phyloP scores from a whole-genome alignment of 176 grass and related monocot species.

The Rhynchospora tenuis region DNA sequence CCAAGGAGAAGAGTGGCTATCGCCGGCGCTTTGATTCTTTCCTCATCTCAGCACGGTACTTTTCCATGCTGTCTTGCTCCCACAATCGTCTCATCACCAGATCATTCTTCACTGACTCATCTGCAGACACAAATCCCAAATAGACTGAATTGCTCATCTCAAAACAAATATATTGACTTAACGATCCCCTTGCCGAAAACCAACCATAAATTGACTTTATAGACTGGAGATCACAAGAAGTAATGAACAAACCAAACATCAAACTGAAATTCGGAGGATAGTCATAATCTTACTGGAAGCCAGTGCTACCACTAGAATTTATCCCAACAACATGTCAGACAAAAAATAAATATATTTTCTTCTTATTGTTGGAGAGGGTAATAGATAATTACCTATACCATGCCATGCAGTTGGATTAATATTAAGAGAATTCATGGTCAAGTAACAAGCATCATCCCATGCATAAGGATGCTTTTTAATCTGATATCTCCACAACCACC shows the following conservation, averaged over 20 bases:
- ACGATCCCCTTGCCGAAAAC: neutral
- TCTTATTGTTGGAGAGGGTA: neutral
- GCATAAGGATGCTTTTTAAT: constrained; percentile 74
- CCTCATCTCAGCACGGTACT: constrained; percentile 45
- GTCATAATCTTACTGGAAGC: neutral
- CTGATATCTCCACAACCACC: constrained; percentile 88
- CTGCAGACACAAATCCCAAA: constrained; percentile 36
- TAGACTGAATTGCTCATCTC: neutral
- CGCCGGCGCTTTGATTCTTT: constrained; percentile 80
- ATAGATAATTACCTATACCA: constrained; percentile 69
- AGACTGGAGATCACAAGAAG: neutral
- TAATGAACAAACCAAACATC: constrained; percentile 5
- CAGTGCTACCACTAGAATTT: neutral
- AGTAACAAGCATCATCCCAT: constrained; percentile 92
- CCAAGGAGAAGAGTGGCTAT: constrained; percentile 15
- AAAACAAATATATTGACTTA: neutral
- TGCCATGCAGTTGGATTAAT: constrained; percentile 54
- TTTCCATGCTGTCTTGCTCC: constrained; percentile 85
- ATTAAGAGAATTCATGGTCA: constrained; percentile 61
- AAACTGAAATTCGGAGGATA: neutral
- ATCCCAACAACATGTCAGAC: neutral
- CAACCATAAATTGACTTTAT: neutral
- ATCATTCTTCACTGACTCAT: constrained; percentile 57
- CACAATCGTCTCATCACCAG: constrained; percentile 64
- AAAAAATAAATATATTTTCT: neutral